Base-by-base conservation (phyloP, 768 basidiomycete species). In the Galerina sulciceps region DNA sequence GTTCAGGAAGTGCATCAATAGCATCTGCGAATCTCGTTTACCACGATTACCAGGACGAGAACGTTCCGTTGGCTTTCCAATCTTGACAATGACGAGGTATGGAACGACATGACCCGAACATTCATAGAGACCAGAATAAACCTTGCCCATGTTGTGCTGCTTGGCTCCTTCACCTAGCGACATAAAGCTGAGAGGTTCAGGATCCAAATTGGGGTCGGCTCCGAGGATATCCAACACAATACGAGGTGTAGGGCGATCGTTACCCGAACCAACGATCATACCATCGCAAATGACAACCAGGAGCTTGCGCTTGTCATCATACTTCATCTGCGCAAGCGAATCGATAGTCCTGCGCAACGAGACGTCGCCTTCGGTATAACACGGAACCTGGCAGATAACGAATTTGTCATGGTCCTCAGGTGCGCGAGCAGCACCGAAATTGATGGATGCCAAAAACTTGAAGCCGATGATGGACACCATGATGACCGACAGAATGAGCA, bases 121-220 rank as follows among this genome's bases (percentile, higher is more conserved):
- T 71, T 99, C 97, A 67, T 99, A 98, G 66, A 99, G 69, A 6
- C 96, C 96, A 10, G 96, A 96, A 73, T 96, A 98, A 2, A 99
- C 87, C 77, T 97, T 98, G 77, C 91, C 96, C 91, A 96, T 94
- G 69, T 99, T 99, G 67, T 97, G 93, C 75, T 97, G 96, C 73
- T 93, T 93, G 37, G 92, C 87, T 38, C 96, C 96, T 68, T 97
- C 94, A 14, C 96, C 96, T 43, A 99, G 83, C 10, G 91, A 94
- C 53, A 93, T 75, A 84, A 98, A 99, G 66, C 93, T 92, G 56
- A 99, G 81, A 3, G 96, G 94, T 71, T 99, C 96, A 1, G 95
- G 95, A 67, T 99, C 95, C 43, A 92, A 77, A 65, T 94, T 93
- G 0, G 96, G 89, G 69, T 96, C 95, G 1, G 89, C 93, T 52